Conservation (phyloP, 108 stramenopile species). For the Nitzschia putrida region DNA sequence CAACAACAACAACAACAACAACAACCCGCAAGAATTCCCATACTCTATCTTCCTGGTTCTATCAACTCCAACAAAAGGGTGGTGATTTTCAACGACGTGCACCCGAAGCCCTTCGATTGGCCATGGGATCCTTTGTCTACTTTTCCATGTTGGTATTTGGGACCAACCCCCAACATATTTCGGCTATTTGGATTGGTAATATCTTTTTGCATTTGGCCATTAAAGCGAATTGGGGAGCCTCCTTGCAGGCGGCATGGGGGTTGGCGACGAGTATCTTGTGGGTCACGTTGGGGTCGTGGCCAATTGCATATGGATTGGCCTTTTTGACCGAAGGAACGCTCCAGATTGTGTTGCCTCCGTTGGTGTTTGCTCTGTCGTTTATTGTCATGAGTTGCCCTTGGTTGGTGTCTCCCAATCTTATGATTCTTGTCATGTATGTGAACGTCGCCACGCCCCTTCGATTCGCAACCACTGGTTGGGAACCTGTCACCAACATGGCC, state of each 20-base stretch:
- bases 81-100: slow-evolving; percentile 19
- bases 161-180: not conserved
- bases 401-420: slow-evolving; percentile 17
- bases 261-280: slow-evolving; percentile 25
- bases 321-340: not conserved
- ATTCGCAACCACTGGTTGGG: slow-evolving; percentile 22
- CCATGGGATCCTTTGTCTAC: slow-evolving; percentile 19
- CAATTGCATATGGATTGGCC: slow-evolving; percentile 13
- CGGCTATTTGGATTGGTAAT: slow-evolving; percentile 33
- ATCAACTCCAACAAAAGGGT: not conserved
- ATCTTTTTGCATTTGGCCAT: slow-evolving; percentile 36
- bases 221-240: slow-evolving; percentile 26
- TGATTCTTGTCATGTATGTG: slow-evolving; percentile 37
- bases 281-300: slow-evolving; percentile 27
- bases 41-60: too few species aligned
- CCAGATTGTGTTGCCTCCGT: not conserved
- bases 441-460: slow-evolving; percentile 21
- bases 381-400: slow-evolving; percentile 30
- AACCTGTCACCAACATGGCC: slow-evolving; percentile 28
- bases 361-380: slow-evolving; percentile 9
- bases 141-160: too few species aligned
- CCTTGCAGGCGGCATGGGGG: slow-evolving; percentile 24
- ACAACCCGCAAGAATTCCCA: too few species aligned
- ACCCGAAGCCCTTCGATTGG: slow-evolving; percentile 8
- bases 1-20: too few species aligned